Evolutionary conservation across 2,329 filamentous ascomycete genomes (phyloP), one percentile per base, ranked within the genome.

Genomic region (Ascochyta rabiei): DNA sequence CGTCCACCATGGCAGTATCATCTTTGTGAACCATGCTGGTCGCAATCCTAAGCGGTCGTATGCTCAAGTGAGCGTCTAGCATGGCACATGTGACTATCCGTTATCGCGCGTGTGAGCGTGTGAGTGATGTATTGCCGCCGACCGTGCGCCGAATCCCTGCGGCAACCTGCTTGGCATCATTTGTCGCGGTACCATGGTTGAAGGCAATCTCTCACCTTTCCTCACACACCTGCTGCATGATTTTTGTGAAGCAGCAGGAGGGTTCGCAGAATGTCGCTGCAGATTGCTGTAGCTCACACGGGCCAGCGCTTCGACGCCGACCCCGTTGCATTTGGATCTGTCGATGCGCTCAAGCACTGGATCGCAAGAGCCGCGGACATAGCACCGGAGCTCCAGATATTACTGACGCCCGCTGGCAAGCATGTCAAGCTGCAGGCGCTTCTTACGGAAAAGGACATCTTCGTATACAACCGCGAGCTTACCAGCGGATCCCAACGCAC

Each of bases 281-380:
- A 91, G 80, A 88, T 96, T 78, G 90, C 91, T 81, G 88, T 96
- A 74, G 92, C 91, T 83, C 93, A 96, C 80, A 92, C 90, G 77
- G 93, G 93, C 81, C 88, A 91, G 82, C 88, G 89, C 79, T 84
- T 96, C 73, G 83, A 87, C 75, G 84, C 90, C 75, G 90, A 96
- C 79, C 85, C 88, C 64, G 83, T 87, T 61, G 85, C 86, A 72
- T 89, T 93, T 77, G 82, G 84, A 66, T 89, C 88, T 54, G 84
- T 96, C 73, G 93, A 98, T 78, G 89, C 89, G 60, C 85, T 98
- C 66, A 91, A 89, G 76, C 79, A 83, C 75, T 95, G 91, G 86
- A 88, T 98, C 66, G 83, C 88, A 57, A 84, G 84, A 64, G 85
- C 89, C 69, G 89, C 87, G 48, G 84, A 85, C 38, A 91, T 99